Base-by-base conservation (phyloP, 352 stramenopile species). In the Phytopythium kandeliae region DNA sequence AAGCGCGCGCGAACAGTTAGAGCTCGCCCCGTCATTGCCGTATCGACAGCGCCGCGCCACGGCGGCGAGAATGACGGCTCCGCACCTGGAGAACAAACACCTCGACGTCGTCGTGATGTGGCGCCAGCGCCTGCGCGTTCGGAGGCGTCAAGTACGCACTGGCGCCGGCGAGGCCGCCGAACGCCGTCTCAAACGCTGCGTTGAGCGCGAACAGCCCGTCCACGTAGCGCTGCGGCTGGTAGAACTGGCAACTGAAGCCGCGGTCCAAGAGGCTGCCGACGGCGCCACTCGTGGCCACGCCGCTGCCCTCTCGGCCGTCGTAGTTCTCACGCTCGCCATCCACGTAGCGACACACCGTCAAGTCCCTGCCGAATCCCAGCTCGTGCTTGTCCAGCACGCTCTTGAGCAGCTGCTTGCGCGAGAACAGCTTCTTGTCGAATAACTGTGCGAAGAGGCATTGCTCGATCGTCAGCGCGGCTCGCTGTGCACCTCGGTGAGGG, bases 171-270 rank as follows among this genome's bases (percentile, higher is more conserved):
- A 95, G 66, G 38, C 74, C 81, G 24, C 85, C 85, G 56, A 92
- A 95, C 41, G 68, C 51, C 37, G 77, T 56, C 55, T 95, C 85
- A 54, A 95, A 89, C 7, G 82, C 76, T n/a, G 78, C 64, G 51
- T 92, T 93, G 46, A 93, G 61, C 26, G 62, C 51, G 57, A 74
- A 91, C 25, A 95, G 67, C 22, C 71, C 70, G 53, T 93, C 80
- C 6, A 78, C 66, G 53, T 92, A 89, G 38, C 85, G 85, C 61
- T 95, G 85, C 12, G 85, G 85, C 50, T 95, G 85, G 57, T 89
- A 95, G 55, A 95, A 95, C 58, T 95, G 85, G 62, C 82, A 91
- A 58, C 82, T 95, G 62, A 82, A 95, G 24, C 74, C 69, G 31
- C 64, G 66, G 31, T 89, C 71, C 17, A 95, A 61, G 44, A 91